Evolutionary conservation across 1,284 basidiomycete genomes (phyloP), one percentile per base, ranked within the genome.

Genomic region (Ustilago hordei): DNA sequence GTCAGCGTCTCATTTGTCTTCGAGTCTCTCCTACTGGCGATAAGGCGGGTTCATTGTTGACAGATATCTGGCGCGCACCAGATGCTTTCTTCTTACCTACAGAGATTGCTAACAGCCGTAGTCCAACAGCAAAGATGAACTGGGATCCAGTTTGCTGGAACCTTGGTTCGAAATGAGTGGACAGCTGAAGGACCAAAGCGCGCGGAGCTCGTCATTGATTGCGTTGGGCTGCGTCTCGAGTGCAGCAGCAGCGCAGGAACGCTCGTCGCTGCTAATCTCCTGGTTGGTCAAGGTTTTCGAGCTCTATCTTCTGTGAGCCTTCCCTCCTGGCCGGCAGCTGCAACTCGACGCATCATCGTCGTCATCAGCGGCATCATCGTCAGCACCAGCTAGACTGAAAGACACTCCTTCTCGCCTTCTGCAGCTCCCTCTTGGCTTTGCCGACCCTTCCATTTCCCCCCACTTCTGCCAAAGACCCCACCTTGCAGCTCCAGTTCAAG

Each of bases 361-460:
- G 59, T 60, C 59, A 60, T 60, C 48, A 54, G 17, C 38, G 41
- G 19, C 59, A 60, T 60, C 59, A 53, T 52, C 50, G 34, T 43
- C 50, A 47, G 41, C 56, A 35, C 4, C 43, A 50, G 48, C 48
- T 6, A 28, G 6, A 4, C n/a, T 19, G 9, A 23, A 19, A 23
- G 45, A 8, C 13, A 15, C 39, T 43, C 39, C 5, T 11, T 45
- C 11, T 19, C 43, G 13, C 3, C 39, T 11, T 28, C 23, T 3
- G 23, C 23, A 28, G 23, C 23, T 28, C 3, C 23, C 23, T 28
- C 23, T 41, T 17, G 7, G 12, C n/a, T 7, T 35, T 41, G 7
- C 43, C n/a, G 5, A 8, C 28, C n/a, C 39, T 45, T 34, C 28
- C 41, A 4, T n/a, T n/a, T 57, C 23, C 23, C 28, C 41, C 28